Percentiles rank a stretch among this genome's conserved stretches.
Conservation (phyloP, 2,329 filamentous ascomycete species). For the Taxawa tesnikishii region DNA sequence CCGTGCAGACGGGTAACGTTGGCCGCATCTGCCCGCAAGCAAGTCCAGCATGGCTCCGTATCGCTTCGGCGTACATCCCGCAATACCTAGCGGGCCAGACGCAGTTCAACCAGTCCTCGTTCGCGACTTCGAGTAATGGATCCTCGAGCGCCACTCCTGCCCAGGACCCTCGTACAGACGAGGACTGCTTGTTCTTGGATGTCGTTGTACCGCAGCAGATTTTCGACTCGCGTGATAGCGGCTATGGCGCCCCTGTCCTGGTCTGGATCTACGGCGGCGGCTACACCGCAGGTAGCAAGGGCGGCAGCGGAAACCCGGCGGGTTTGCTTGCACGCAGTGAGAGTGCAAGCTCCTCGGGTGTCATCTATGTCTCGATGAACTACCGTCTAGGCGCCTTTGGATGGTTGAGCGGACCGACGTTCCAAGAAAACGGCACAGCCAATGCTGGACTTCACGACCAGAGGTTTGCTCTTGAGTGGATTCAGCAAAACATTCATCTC, state of each 20-base stretch:
- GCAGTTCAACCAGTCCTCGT: constrained; percentile 11
- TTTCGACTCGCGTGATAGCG: constrained; percentile 19
- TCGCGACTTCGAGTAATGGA: constrained; percentile 8
- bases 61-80: constrained; percentile 22
- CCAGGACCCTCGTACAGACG: constrained; percentile 19
- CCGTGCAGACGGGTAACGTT: constrained; percentile 32
- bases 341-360: constrained; percentile 21
- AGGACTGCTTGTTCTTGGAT: constrained; percentile 29
- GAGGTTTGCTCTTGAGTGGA: constrained; percentile 44
- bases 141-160: constrained; percentile 3
- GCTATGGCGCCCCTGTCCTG: constrained; percentile 25
- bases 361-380: constrained; percentile 37
- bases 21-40: constrained; percentile 34
- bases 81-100: constrained; percentile 15
- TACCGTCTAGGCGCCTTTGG: constrained; percentile 38
- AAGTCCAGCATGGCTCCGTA: constrained; percentile 29
- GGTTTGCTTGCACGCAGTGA: constrained; percentile 31
- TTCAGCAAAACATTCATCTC: constrained; percentile 38
- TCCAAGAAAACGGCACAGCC: constrained; percentile 29
- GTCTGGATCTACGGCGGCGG: constrained; percentile 40
- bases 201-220: constrained; percentile 23
- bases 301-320: constrained; percentile 20
- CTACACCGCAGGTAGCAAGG: constrained; percentile 28
- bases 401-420: constrained; percentile 32
- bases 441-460: constrained; percentile 44